Conservation (phyloP, 148 eudicot genomes). For the Diospyros lotus region DNA sequence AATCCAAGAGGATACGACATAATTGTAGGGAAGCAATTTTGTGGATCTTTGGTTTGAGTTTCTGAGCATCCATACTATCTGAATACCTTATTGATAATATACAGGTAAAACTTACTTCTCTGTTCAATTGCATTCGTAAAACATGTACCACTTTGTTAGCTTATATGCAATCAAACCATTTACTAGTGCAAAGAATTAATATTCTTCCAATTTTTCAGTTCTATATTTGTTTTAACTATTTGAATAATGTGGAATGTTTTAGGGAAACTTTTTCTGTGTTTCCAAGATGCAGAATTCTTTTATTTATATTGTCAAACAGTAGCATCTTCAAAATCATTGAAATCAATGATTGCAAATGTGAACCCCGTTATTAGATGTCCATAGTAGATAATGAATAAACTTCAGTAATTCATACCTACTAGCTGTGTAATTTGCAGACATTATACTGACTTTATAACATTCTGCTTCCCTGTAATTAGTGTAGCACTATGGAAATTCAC, state of each 20-base stretch:
- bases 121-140: neutral
- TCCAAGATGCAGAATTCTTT: neutral
- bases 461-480: neutral
- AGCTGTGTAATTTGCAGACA: no score
- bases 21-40: conserved; percentile 79
- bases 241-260: neutral
- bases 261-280: neutral
- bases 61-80: conserved; percentile 85
- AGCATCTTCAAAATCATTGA: neutral
- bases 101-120: conserved; percentile 44
- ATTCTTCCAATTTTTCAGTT: neutral
- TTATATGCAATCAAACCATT: neutral
- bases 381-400: no score
- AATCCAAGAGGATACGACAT: no score
- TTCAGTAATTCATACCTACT: no score
- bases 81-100: conserved; percentile 93
- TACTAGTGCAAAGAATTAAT: neutral
- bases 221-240: conserved; percentile 4
- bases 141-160: neutral
- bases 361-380: neutral
- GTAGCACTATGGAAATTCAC: neutral
- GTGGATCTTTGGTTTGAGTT: conserved; percentile 81
- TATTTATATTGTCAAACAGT: neutral
- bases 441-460: neutral
- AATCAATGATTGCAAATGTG: neutral